A percentile compares a stretch with the other conserved stretches of the same genome.
Evolutionary conservation across 2,329 filamentous ascomycete species (phyloP).

Genomic region (Aspergillus versicolor): DNA sequence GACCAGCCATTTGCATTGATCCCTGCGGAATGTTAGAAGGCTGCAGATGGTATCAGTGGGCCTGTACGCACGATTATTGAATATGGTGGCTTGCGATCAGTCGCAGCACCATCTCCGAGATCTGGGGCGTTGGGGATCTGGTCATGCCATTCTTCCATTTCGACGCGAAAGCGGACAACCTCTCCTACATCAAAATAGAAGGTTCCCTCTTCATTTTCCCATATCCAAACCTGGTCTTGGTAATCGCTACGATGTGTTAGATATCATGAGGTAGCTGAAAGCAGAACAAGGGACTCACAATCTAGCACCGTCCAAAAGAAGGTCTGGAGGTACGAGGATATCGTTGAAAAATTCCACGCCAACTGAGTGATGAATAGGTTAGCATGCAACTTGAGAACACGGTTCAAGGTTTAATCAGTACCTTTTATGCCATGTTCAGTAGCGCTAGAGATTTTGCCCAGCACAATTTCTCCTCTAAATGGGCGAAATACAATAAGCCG

Average conservation of each 20-base stretch:
- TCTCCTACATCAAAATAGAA: slow-evolving; percentile 91
- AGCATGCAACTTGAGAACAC: background rate
- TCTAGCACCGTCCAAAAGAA: slow-evolving; percentile 71
- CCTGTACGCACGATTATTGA: slow-evolving; percentile 41
- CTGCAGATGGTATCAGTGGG: background rate
- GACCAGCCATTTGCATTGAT: slow-evolving; percentile 48
- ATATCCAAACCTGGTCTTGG: slow-evolving; percentile 79
- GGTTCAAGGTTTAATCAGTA: slow-evolving; percentile 34
- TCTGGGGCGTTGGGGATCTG: slow-evolving; percentile 72
- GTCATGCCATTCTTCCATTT: slow-evolving; percentile 88
- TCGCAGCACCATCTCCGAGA: slow-evolving; percentile 57
- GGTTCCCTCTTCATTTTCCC: slow-evolving; percentile 69
- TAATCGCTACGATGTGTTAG: slow-evolving; percentile 57
- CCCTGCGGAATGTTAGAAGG: slow-evolving; percentile 31
- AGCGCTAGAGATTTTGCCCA: slow-evolving; percentile 77
- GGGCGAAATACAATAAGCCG: slow-evolving; percentile 91
- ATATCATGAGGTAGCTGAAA: slow-evolving; percentile 8
- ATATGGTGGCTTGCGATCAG: slow-evolving; percentile 59
- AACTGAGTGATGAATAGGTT: slow-evolving; percentile 50
- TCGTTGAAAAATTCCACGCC: slow-evolving; percentile 92
- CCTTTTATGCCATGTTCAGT: slow-evolving; percentile 70
- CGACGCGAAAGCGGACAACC: slow-evolving; percentile 79
- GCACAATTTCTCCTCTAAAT: slow-evolving; percentile 90
- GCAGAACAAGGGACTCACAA: slow-evolving; percentile 57
- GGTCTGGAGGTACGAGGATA: slow-evolving; percentile 73